phyloP scores from a whole-genome alignment of 2,329 filamentous ascomycete species.

The Leptographium galeiforme region DNA sequence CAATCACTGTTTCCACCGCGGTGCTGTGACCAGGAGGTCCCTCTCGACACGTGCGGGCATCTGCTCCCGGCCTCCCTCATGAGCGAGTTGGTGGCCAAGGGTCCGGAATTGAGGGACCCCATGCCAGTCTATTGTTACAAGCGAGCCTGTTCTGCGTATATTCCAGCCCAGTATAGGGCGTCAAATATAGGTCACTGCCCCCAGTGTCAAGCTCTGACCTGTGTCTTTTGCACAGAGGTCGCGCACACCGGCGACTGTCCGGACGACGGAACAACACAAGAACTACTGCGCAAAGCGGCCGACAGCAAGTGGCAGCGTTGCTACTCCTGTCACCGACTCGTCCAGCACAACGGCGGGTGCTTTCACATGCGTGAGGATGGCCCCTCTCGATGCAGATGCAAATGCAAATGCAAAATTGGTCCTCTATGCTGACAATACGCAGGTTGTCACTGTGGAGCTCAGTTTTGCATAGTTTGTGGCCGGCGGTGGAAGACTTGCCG shows the following conservation, averaged over 20 bases:
- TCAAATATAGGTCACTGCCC: slow-evolving; percentile 18
- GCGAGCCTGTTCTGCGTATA: slow-evolving; percentile 29
- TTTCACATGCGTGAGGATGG: slow-evolving; percentile 41
- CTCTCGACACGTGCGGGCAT: slow-evolving; percentile 17
- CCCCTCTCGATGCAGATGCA: too few relatives aligned
- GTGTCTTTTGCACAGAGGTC: slow-evolving; percentile 33
- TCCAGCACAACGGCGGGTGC: slow-evolving; percentile 38
- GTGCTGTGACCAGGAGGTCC: slow-evolving; percentile 33
- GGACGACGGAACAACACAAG: slow-evolving; percentile 24
- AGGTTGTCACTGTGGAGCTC: slow-evolving; percentile 30
- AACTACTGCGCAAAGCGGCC: slow-evolving; percentile 25
- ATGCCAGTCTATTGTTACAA: slow-evolving; percentile 37
- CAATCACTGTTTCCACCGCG: slow-evolving; percentile 40
- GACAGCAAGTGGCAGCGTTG: slow-evolving; percentile 39
- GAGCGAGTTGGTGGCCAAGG: slow-evolving; percentile 26
- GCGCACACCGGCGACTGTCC: slow-evolving; percentile 35
- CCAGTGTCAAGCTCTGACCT: slow-evolving; percentile 30
- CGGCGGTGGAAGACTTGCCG: slow-evolving; percentile 23
- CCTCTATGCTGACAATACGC: neutral
- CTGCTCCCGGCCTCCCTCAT: slow-evolving; percentile 24
- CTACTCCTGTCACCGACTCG: slow-evolving; percentile 26
- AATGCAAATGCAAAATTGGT: too few relatives aligned
- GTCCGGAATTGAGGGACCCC: slow-evolving; percentile 31
- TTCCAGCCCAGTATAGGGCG: slow-evolving; percentile 20
- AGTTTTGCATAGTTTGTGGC: slow-evolving; percentile 40